Evolutionary conservation across 495 filamentous ascomycete genomes (phyloP).

Genomic region (Penicillium daleae): DNA sequence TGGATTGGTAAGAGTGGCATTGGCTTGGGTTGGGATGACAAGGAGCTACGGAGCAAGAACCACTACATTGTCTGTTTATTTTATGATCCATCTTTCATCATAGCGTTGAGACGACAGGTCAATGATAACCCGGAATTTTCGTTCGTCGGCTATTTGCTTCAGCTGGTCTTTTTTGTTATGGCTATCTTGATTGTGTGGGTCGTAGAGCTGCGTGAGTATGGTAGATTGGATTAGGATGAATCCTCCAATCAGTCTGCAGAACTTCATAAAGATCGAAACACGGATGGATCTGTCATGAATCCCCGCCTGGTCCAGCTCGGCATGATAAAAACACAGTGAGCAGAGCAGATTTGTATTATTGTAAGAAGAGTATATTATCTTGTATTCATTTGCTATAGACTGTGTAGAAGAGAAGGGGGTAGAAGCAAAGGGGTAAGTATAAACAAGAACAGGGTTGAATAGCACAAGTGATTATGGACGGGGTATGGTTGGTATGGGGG

Average conservation of each 20-base stretch:
- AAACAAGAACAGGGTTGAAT: slow-evolving; percentile 2
- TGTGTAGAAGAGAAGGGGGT: neutral
- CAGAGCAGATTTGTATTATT: neutral
- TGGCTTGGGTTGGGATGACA: slow-evolving; percentile 17
- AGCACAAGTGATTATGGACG: slow-evolving; percentile 10
- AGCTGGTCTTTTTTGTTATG: neutral
- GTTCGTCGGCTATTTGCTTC: slow-evolving; percentile 1
- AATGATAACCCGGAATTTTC: slow-evolving; percentile 38
- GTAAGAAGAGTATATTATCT: neutral
- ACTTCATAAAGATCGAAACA: neutral
- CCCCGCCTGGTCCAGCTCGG: too few species aligned
- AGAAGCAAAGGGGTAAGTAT: neutral
- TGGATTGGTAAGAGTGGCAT: slow-evolving; percentile 8
- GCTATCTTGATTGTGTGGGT: neutral
- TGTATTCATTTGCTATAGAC: neutral
- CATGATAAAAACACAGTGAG: neutral
- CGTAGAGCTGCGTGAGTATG: neutral
- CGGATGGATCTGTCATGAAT: too few species aligned
- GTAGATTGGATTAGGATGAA: neutral
- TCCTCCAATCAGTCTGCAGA: neutral
- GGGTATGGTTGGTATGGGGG: neutral
- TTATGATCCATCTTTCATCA: slow-evolving; percentile 39
- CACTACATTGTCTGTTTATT: slow-evolving; percentile 43
- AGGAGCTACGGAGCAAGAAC: slow-evolving; percentile 37
- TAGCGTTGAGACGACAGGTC: slow-evolving; percentile 42